Conservation (phyloP, 257 asterid genomes). For the Plantago elongata region DNA sequence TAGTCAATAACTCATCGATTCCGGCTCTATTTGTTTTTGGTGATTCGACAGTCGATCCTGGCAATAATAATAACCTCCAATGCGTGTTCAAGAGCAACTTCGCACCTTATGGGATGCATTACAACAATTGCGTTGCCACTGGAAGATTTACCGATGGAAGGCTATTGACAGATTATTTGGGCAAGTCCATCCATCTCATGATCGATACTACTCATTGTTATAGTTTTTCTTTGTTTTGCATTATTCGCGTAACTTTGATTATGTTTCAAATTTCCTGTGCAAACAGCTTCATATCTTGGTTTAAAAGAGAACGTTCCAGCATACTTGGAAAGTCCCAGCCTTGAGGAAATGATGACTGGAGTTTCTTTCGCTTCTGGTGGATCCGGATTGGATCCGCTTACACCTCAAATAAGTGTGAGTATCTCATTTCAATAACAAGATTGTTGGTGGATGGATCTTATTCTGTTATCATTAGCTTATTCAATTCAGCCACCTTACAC, state of each 20-base stretch:
- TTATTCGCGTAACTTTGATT: not conserved
- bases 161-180: conserved; percentile 24
- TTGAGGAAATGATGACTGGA: conserved; percentile 62
- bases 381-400: conserved; percentile 68
- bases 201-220: not conserved
- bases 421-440: too few relatives aligned
- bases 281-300: conserved; percentile 49
- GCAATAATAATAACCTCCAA: conserved; percentile 27
- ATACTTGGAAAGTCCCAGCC: conserved; percentile 58
- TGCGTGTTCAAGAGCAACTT: conserved; percentile 22
- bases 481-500: too few relatives aligned
- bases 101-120: conserved; percentile 26
- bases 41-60: conserved; percentile 34
- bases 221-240: not conserved
- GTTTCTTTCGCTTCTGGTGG: conserved; percentile 78
- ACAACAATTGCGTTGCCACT: conserved; percentile 16
- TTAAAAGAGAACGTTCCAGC: conserved; percentile 66
- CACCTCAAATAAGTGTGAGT: conserved; percentile 36
- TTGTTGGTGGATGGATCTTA: too few relatives aligned
- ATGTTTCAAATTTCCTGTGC: too few relatives aligned
- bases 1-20: conserved; percentile 14
- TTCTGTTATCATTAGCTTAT: too few relatives aligned
- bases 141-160: conserved; percentile 30
- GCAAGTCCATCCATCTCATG: conserved; percentile 10
- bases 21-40: conserved; percentile 28